Percentiles rank a stretch among this genome's conserved stretches.
These are phyloP conservation scores for Dianthus caryophyllus DNA, from an alignment of 148 eudicot genomes.

Conservation along the genomic window DNA sequence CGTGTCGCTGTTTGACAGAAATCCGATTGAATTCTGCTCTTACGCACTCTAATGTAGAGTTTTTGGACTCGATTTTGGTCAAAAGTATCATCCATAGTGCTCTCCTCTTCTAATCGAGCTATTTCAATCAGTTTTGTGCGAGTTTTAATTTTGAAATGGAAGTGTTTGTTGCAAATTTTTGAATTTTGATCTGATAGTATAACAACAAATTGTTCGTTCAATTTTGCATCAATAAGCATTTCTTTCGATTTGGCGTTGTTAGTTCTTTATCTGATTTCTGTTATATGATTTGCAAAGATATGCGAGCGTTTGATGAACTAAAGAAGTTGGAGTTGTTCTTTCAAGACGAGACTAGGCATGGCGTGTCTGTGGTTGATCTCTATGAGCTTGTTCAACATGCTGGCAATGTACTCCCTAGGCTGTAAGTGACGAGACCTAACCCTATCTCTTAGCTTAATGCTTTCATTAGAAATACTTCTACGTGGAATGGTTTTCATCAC, in stretches of 20 bases:
- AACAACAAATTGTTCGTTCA: neutral
- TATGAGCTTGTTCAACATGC: constrained; percentile 98
- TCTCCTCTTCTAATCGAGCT: too few relatives aligned
- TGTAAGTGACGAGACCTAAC: constrained; percentile 50
- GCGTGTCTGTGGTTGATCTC: constrained; percentile 70
- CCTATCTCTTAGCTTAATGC: neutral
- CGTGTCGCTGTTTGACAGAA: neutral
- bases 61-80: neutral
- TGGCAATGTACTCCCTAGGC: constrained; percentile 86
- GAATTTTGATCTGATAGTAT: neutral
- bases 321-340: constrained; percentile 85
- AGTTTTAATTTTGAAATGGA: neutral
- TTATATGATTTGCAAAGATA: constrained; percentile 44
- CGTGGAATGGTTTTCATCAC: too few relatives aligned
- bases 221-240: neutral
- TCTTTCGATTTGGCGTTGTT: neutral
- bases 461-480: too few relatives aligned
- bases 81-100: too few relatives aligned
- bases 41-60: neutral
- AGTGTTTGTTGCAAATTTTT: neutral
- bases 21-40: too few relatives aligned
- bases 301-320: constrained; percentile 96
- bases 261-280: neutral
- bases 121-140: neutral
- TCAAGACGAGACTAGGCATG: constrained; percentile 79